Evolutionary conservation across 768 basidiomycete genomes (phyloP).

Genomic region (Krasilnikovozyma curviuscula): DNA sequence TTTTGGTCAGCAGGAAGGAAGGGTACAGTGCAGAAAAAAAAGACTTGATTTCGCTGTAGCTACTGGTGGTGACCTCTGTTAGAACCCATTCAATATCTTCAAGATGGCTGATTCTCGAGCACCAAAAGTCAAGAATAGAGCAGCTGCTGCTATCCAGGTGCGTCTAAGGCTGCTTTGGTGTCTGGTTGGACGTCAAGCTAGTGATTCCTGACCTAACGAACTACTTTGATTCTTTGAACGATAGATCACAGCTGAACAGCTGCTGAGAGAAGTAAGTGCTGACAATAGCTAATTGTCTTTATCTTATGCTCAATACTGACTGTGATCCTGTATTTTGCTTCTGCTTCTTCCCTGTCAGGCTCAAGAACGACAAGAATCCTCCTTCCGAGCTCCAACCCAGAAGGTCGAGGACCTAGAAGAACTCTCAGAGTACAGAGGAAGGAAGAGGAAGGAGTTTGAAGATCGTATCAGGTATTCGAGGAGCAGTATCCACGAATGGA

Average conservation of each 20-base stretch:
- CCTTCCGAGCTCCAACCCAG: constrained; percentile 80
- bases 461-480: constrained; percentile 40
- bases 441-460: constrained; percentile 76
- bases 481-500: constrained; percentile 31
- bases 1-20: no score
- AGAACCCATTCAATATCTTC: no score
- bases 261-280: constrained; percentile 64
- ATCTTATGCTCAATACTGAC: neutral
- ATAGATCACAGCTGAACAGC: constrained; percentile 94
- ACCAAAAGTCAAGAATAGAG: constrained; percentile 71
- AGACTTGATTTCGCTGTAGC: no score
- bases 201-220: neutral
- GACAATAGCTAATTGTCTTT: neutral
- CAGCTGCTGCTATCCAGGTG: constrained; percentile 81
- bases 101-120: no score
- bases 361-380: constrained; percentile 88
- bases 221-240: neutral
- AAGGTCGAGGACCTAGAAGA: constrained; percentile 89
- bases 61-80: no score
- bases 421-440: constrained; percentile 55
- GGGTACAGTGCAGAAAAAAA: no score
- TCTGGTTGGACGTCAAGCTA: neutral
- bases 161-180: constrained; percentile 16
- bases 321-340: neutral
- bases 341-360: constrained; percentile 36